phyloP scores from a whole-genome alignment of 2,329 filamentous ascomycete genomes.

The Didymella glomerata region DNA sequence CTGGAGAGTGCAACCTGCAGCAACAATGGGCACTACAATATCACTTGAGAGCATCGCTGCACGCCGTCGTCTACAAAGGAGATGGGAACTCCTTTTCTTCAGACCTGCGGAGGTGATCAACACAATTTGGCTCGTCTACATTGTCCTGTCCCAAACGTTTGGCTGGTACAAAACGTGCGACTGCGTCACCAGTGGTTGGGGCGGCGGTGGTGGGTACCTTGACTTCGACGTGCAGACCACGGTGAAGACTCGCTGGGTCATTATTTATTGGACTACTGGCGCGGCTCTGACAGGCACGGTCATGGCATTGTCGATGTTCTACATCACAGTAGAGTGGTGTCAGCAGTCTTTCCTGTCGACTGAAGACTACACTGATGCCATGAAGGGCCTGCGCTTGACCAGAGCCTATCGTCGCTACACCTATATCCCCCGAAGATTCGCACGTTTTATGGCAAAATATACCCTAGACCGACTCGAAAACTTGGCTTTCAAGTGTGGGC shows the following conservation, averaged over 20 bases:
- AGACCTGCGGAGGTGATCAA: constrained; percentile 50
- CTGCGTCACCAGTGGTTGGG: constrained; percentile 54
- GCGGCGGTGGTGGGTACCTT: constrained; percentile 53
- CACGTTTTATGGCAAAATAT: constrained; percentile 21
- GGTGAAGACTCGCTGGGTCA: constrained; percentile 41
- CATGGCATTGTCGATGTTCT: constrained; percentile 47
- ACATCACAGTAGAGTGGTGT: constrained; percentile 50
- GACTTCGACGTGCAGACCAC: constrained; percentile 47
- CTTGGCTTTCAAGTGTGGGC: constrained; percentile 20
- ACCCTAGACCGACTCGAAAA: constrained; percentile 28
- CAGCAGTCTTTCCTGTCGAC: constrained; percentile 51
- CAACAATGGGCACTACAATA: neutral
- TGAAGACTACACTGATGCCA: constrained; percentile 41
- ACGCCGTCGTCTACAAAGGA: constrained; percentile 24
- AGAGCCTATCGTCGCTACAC: constrained; percentile 34
- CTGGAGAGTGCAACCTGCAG: neutral
- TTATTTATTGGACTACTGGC: constrained; percentile 45
- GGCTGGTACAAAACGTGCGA: constrained; percentile 55
- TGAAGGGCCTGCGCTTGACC: constrained; percentile 38
- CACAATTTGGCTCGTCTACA: constrained; percentile 47
- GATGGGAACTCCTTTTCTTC: constrained; percentile 40
- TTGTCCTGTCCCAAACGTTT: constrained; percentile 52
- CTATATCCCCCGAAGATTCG: constrained; percentile 19
- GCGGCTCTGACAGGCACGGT: constrained; percentile 41
- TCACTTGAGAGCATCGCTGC: constrained; percentile 16